These are phyloP conservation scores for Cutaneotrichosporon curvatum DNA, from an alignment of 1,284 basidiomycete genomes.

Conservation along the genomic window DNA sequence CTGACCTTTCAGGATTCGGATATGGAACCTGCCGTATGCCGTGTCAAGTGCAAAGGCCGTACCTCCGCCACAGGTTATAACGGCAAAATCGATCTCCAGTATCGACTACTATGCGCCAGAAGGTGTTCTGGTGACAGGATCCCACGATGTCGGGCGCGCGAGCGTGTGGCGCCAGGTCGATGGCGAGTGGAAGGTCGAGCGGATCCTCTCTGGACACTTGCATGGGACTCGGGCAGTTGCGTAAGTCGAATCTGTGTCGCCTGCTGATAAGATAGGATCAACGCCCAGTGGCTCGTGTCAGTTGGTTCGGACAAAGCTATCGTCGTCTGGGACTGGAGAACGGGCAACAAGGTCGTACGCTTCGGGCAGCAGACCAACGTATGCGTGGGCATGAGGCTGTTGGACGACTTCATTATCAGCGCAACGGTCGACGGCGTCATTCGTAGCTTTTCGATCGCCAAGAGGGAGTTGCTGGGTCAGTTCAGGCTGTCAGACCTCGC, in stretches of 20 bases:
- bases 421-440: conserved; percentile 89
- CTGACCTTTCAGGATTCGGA: conserved; percentile 58
- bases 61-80: conserved; percentile 33
- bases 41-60: conserved; percentile 7
- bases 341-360: conserved; percentile 73
- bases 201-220: conserved; percentile 65
- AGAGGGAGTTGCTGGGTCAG: conserved; percentile 83
- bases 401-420: conserved; percentile 64
- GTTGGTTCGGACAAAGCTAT: conserved; percentile 81
- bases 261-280: conserved; percentile 60
- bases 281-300: conserved; percentile 73
- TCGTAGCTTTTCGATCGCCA: conserved; percentile 78
- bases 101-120: conserved; percentile 78
- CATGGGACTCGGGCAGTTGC: conserved; percentile 37
- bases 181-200: conserved; percentile 58
- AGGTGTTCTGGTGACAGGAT: conserved; percentile 82
- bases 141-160: conserved; percentile 78
- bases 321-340: conserved; percentile 66
- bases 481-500: conserved; percentile 77
- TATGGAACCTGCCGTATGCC: conserved; percentile 78
- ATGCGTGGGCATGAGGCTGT: conserved; percentile 80
- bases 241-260: conserved; percentile 23
- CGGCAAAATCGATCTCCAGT: conserved; percentile 75
- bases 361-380: conserved; percentile 91
- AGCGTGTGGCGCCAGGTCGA: conserved; percentile 73